Conservation (phyloP, 192 early-diverging fungal genomes). For the Coemansia sp. region DNA sequence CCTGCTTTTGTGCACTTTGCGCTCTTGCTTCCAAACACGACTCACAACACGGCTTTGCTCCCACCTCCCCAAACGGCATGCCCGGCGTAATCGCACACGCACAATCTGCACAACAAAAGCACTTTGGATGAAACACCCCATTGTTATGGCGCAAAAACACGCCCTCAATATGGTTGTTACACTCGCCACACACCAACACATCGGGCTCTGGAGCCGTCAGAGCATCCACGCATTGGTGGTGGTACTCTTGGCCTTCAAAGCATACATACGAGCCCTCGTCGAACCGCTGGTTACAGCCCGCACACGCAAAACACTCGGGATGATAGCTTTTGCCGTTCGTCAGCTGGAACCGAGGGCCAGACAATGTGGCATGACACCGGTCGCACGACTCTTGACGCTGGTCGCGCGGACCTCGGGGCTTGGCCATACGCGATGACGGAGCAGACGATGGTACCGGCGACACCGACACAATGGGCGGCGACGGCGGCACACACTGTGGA, state of each 20-base stretch:
- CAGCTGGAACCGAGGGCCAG: slow-evolving; percentile 56
- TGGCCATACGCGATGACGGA: slow-evolving; percentile 14
- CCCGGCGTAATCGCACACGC: slow-evolving; percentile 47
- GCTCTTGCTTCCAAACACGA: slow-evolving; percentile 41
- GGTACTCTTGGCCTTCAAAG: slow-evolving; percentile 57
- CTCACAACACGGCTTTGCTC: slow-evolving; percentile 46
- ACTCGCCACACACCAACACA: slow-evolving; percentile 32
- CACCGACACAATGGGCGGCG: slow-evolving; percentile 54
- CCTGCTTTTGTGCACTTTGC: slow-evolving; percentile 7
- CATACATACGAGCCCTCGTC: slow-evolving; percentile 59
- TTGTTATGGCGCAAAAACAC: slow-evolving; percentile 48
- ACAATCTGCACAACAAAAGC: slow-evolving; percentile 54
- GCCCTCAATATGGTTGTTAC: slow-evolving; percentile 38
- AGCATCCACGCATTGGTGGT: slow-evolving; percentile 55
- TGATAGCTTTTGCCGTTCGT: slow-evolving; percentile 59
- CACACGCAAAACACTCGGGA: slow-evolving; percentile 56
- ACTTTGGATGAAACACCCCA: slow-evolving; percentile 47
- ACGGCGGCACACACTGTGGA: slow-evolving; percentile 49
- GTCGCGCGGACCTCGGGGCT: slow-evolving; percentile 34
- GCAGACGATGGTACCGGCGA: slow-evolving; percentile 36
- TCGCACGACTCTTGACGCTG: slow-evolving; percentile 45
- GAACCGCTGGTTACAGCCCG: slow-evolving; percentile 51
- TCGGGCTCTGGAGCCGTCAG: slow-evolving; percentile 5
- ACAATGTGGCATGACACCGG: slow-evolving; percentile 36
- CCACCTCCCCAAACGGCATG: slow-evolving; percentile 58